phyloP scores from a whole-genome alignment of 257 asterid species.

The Solanum pinnatisectum region DNA sequence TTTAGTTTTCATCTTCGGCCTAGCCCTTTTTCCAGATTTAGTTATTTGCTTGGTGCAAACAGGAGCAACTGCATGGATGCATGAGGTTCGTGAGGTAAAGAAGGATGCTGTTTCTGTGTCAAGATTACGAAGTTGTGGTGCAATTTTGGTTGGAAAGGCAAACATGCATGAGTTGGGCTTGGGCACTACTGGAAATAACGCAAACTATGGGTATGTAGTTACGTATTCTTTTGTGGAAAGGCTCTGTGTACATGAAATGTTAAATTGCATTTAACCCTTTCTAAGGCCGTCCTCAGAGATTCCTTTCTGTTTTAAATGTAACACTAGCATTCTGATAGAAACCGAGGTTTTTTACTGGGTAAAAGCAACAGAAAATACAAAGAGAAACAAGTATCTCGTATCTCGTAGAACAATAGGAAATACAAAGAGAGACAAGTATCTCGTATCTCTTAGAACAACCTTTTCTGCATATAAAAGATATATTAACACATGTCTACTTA shows the following conservation, averaged over 20 bases:
- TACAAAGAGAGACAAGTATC: no score
- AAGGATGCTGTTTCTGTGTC: constrained; percentile 71
- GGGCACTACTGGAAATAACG: constrained; percentile 94
- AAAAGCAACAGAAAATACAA: no score
- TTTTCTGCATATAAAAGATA: no score
- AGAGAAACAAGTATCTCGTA: no score
- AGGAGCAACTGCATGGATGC: constrained; percentile 91
- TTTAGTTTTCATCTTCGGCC: constrained; percentile 1
- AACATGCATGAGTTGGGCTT: constrained; percentile 98
- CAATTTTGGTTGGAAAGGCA: constrained; percentile 90
- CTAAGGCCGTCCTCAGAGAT: neutral
- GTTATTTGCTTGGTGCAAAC: constrained; percentile 16
- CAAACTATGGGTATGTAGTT: constrained; percentile 75
- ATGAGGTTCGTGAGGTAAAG: constrained; percentile 65
- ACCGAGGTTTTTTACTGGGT: no score
- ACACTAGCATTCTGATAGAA: neutral
- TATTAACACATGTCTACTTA: no score
- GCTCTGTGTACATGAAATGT: neutral
- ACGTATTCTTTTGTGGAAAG: neutral
- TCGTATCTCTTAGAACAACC: no score
- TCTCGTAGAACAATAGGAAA: no score
- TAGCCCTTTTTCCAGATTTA: neutral
- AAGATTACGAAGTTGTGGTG: constrained; percentile 89
- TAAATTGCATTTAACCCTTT: neutral
- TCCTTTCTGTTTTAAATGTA: neutral